A percentile compares a stretch with the other conserved stretches of the same genome.
These are phyloP conservation scores for Populus pruinosa DNA, from an alignment of 345 rosid genomes.

Conservation along the genomic window DNA sequence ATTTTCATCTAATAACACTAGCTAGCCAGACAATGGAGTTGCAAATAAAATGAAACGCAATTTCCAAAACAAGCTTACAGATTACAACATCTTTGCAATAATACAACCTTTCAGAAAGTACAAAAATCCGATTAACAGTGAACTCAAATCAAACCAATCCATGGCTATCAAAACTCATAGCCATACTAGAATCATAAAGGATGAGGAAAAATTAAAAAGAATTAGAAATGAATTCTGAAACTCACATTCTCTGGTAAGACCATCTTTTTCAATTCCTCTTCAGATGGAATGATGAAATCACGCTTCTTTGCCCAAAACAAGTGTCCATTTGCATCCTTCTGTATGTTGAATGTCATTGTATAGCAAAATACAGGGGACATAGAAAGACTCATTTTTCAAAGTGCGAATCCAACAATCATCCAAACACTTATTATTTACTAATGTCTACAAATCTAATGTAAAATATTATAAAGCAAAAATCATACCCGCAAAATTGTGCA, in stretches of 20 bases:
- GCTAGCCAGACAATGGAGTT: neutral
- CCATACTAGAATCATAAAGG: neutral
- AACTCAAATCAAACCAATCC: neutral
- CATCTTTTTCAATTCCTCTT: conserved; percentile 72
- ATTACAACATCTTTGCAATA: neutral
- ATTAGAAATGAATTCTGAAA: conserved; percentile 17
- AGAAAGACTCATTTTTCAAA: neutral
- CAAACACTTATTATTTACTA: neutral
- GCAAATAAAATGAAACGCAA: neutral
- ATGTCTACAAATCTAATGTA: neutral
- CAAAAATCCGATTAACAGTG: neutral
- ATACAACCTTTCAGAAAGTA: neutral
- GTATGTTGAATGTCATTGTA: conserved; percentile 29
- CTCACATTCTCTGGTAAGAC: conserved; percentile 91
- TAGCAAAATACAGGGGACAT: neutral
- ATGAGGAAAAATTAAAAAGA: neutral
- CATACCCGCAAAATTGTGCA: conserved; percentile 70
- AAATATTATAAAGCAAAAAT: neutral
- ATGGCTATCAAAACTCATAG: neutral
- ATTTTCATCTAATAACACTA: neutral
- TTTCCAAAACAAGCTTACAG: neutral
- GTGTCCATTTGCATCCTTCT: conserved; percentile 74
- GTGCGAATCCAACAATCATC: neutral
- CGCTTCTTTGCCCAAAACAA: conserved; percentile 63
- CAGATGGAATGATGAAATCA: conserved; percentile 66